Base-by-base conservation (phyloP, 192 early-diverging fungal genomes). In the Coemansia sp. region DNA sequence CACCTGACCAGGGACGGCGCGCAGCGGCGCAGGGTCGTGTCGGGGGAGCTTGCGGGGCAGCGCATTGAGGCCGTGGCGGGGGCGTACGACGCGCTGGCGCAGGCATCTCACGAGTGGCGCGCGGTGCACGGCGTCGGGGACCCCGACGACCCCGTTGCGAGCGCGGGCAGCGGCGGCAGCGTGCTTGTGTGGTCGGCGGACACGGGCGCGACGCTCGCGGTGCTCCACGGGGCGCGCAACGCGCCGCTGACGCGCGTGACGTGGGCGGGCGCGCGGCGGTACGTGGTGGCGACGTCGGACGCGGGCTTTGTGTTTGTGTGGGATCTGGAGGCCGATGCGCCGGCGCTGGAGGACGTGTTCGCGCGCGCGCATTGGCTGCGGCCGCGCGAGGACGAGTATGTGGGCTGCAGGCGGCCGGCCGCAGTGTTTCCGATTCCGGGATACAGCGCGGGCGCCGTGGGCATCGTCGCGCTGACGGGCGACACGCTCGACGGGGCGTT, bases 161-260 rank as follows among this genome's bases (percentile, higher is more conserved):
- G 60, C 31, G 58, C 55, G 14, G 49, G 59, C 11, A 44, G 49
- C 22, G 50, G 28, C 23, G 73, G 73, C 7, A 30, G 33, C 18
- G 62, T 70, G 59, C 60, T 64, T 14, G 55, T 76, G 45, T 76
- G 73, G 73, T 60, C 47, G 9, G 58, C 53, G 4, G 19, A 40
- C 0, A 60, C 38, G 6, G 73, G 73, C 12, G 11, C 28, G 12
- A 28, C 35, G 1, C n/a, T 8, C 5, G 51, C 21, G 5, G n/a
- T 56, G 18, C 49, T 76, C n/a, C 45, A 61, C 4, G 56, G 43
- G 0, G 47, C 5, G 2, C 12, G 21, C 0, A 43, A 40, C 12
- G 54, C 22, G 9, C 56, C 55, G 22, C 54, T 70, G 32, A 55
- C 45, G 35, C 33, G 31, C 4, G 73, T 76, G 9, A 54, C 67